A percentile compares a stretch with the other conserved stretches of the same genome.
phyloP scores from a whole-genome alignment of 148 eudicot species.

The Cornus florida region DNA sequence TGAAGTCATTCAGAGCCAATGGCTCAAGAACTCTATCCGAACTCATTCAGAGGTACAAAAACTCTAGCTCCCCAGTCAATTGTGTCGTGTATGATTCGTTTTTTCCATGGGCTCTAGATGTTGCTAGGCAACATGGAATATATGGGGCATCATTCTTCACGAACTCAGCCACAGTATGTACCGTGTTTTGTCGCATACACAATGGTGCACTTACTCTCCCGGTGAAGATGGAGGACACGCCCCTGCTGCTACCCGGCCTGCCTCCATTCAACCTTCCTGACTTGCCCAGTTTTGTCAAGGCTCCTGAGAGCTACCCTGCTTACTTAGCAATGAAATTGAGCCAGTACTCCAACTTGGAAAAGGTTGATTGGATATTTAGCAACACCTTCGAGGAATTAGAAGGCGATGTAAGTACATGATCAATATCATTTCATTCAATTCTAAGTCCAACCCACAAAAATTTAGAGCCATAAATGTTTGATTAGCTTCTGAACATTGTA shows the following conservation, averaged over 20 bases:
- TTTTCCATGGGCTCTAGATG: constrained; percentile 67
- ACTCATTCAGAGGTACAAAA: constrained; percentile 26
- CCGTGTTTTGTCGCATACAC: constrained; percentile 20
- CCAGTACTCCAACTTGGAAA: background rate
- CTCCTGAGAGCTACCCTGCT: background rate
- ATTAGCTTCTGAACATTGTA: too few species aligned
- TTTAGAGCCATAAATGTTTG: too few species aligned
- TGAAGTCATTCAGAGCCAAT: constrained; percentile 33
- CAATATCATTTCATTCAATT: too few species aligned
- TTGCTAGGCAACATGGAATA: constrained; percentile 41
- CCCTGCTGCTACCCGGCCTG: background rate
- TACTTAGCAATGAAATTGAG: background rate
- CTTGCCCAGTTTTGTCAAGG: background rate
- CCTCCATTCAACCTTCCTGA: background rate
- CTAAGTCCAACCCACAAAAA: too few species aligned
- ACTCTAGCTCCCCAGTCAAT: constrained; percentile 26
- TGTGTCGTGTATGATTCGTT: constrained; percentile 60
- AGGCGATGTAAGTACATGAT: background rate
- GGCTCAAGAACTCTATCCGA: constrained; percentile 41
- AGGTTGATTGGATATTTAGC: background rate
- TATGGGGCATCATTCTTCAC: constrained; percentile 53
- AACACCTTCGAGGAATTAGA: background rate
- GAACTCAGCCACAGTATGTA: constrained; percentile 45
- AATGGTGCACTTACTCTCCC: background rate
- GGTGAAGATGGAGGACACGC: background rate